Conservation (phyloP, 1,284 basidiomycete species). For the Ustilago loliicola region DNA sequence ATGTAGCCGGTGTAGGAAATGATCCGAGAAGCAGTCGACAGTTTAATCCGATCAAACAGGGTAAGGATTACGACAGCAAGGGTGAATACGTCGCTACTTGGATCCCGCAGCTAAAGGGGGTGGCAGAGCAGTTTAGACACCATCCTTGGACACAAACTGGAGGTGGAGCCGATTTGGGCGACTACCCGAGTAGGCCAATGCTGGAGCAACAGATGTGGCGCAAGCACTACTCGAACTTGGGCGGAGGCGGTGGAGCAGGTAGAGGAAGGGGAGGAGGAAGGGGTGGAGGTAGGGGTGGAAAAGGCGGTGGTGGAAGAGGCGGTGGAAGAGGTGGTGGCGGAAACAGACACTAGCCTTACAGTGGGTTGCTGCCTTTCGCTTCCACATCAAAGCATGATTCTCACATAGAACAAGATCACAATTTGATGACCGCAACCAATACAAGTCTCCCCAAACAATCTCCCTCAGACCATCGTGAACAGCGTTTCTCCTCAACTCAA, state of each 20-base stretch:
- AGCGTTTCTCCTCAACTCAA: too few species aligned
- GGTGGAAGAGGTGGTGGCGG: slow-evolving; percentile 60
- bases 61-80: slow-evolving; percentile 57
- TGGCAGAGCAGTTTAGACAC: slow-evolving; percentile 34
- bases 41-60: slow-evolving; percentile 66
- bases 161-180: slow-evolving; percentile 3
- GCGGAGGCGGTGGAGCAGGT: slow-evolving; percentile 29
- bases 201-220: slow-evolving; percentile 61
- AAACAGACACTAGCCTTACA: slow-evolving; percentile 5
- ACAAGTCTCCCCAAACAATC: too few species aligned
- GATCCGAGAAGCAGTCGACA: slow-evolving; percentile 61
- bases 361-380: too few species aligned
- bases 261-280: slow-evolving; percentile 72
- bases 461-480: too few species aligned
- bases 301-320: slow-evolving; percentile 72
- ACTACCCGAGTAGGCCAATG: slow-evolving; percentile 55
- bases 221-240: slow-evolving; percentile 49
- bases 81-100: slow-evolving; percentile 59
- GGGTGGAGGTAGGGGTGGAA: slow-evolving; percentile 45
- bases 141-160: slow-evolving; percentile 55
- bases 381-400: too few species aligned
- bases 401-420: too few species aligned
- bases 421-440: too few species aligned
- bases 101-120: slow-evolving; percentile 35
- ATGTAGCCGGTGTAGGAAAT: slow-evolving; percentile 65